Evolutionary conservation across 2,329 filamentous ascomycete species (phyloP), one percentile per base, ranked within the genome.

Genomic region (Fusarium armeniacum): DNA sequence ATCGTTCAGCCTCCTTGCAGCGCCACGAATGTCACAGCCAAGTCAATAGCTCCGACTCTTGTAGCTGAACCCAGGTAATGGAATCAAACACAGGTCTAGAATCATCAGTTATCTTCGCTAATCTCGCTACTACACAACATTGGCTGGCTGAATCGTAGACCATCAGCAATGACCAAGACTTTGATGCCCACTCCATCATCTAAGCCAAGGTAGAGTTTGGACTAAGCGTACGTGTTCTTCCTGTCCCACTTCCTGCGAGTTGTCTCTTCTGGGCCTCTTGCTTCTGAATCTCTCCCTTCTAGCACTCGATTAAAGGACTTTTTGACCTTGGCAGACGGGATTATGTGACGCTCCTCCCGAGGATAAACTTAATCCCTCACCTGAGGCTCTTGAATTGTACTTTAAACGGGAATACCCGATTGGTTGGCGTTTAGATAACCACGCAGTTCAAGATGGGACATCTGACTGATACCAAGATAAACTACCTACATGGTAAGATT

Each of bases 141-240:
- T 40, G 36, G 36, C 36, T 40, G 36, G n/a, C 36, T 22, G 36
- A 40, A 40, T 5, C n/a, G n/a, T 4, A 22, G 10, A 40, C 1
- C 36, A 22, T n/a, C 15, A 40, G 0, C 6, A n/a, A 9, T 20
- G 0, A 40, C 4, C 0, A 40, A 40, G n/a, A 40, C n/a, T 40
- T 13, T 40, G 36, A 22, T 13, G 6, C 6, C 8, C 11, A 40
- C 12, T 40, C n/a, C 36, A 4, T 40, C 36, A 40, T 40, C 12
- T 18, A 13, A 22, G 12, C 7, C n/a, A 40, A 40, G 20, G 11
- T 7, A 13, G 15, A 20, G 36, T 15, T 40, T 20, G 0, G 11
- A 0, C 1, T 20, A 11, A 15, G 36, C 36, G 13, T 40, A 40
- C 36, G n/a, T 15, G 36, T 40, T 40, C n/a, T 0, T 22, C 12